These are phyloP conservation scores for Gossypium raimondii DNA, from an alignment of 345 rosid genomes.

Conservation along the genomic window DNA sequence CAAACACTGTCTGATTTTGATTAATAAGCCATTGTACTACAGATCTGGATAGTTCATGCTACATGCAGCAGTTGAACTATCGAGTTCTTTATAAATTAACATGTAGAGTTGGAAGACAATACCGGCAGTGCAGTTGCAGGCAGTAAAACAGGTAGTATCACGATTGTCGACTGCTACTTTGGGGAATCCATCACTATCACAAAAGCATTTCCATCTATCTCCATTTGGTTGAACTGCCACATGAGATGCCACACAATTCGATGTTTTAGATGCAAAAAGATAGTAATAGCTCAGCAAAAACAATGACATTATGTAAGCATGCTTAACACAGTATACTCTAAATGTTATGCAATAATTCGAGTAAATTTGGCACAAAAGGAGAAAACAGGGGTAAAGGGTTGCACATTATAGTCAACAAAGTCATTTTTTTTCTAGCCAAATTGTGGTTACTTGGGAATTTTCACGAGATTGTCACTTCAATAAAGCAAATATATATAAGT, in stretches of 20 bases:
- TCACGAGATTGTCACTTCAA: too few relatives aligned
- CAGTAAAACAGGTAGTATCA: slow-evolving; percentile 58
- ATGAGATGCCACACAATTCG: slow-evolving; percentile 15
- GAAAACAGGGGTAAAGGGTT: neutral
- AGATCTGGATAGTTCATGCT: neutral
- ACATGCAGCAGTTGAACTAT: neutral
- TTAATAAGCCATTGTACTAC: too few relatives aligned
- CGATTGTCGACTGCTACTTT: slow-evolving; percentile 40
- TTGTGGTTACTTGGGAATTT: too few relatives aligned
- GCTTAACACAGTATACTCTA: neutral
- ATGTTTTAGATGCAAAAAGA: slow-evolving; percentile 5
- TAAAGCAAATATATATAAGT: too few relatives aligned
- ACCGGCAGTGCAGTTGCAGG: slow-evolving; percentile 95
- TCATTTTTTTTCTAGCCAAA: neutral
- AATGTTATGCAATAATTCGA: neutral
- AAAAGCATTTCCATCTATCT: slow-evolving; percentile 63
- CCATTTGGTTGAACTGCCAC: slow-evolving; percentile 35
- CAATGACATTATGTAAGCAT: neutral
- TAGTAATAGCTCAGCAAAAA: neutral
- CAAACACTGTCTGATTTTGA: too few relatives aligned
- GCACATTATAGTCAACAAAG: neutral
- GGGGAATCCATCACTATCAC: slow-evolving; percentile 75
- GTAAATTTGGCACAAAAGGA: neutral
- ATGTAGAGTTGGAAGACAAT: slow-evolving; percentile 16
- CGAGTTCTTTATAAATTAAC: slow-evolving; percentile 2